Evolutionary conservation across 2,329 filamentous ascomycete genomes (phyloP), one percentile per base, ranked within the genome.

Genomic region (Coniosporium tulheliwenetii): DNA sequence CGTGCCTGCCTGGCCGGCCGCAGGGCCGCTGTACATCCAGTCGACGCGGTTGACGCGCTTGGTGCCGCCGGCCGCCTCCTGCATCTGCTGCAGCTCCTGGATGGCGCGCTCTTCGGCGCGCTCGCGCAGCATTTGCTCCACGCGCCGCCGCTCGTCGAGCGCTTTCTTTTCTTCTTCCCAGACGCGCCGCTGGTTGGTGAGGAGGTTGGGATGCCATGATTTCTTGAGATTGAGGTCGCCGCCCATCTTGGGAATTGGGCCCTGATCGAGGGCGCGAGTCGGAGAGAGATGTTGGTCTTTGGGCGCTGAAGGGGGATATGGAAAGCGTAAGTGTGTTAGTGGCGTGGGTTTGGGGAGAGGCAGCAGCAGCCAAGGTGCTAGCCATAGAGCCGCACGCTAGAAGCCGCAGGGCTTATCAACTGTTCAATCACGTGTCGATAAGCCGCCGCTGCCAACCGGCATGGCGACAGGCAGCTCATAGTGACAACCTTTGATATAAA

Each of bases 21-120:
- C 81, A 7, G 91, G 86, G 1, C 89, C 89, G 51, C 81, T 77
- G 62, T 98, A 98, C 85, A 98, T 95, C 85, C 91, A 98, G 53
- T 96, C 91, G 19, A 98, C 89, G 31, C 86, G 78, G 51, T 89
- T 80, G 29, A 81, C 65, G 40, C 81, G 73, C 55, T 85, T 87
- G 52, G 74, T 77, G 42, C 87, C 86, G 32, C 91, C 91, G 1
- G 86, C 81, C 2, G 81, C 79, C 62, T 95, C 91, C 42, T 95
- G 85, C 49, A 96, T 73, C 40, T 79, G 76, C 60, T 95, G 84
- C 1, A 96, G 75, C 59, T 96, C 87, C 59, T 95, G 85, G 49
- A 94, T 83, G 38, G 83, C 79, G 37, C 87, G 79, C 65, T 98
- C 93, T 59, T 96, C 87, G 50, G 87, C 85, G 48, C 93, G 79